A percentile compares a stretch with the other conserved stretches of the same genome.
Conservation (phyloP, 495 filamentous ascomycete genomes). For the Xylaria castorea region DNA sequence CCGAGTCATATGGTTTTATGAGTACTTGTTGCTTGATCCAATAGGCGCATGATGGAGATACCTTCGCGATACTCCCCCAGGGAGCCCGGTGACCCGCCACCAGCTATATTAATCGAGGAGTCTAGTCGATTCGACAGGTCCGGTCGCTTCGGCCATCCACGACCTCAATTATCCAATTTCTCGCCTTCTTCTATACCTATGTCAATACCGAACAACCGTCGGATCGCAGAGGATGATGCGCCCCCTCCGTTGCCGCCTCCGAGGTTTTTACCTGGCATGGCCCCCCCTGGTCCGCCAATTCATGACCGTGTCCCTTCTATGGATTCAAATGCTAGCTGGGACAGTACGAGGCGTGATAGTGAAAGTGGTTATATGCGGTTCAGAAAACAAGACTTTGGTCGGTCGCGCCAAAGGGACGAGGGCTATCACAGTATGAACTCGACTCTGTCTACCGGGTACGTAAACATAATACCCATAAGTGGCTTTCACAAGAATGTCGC, state of each 20-base stretch:
- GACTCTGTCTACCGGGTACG: slow-evolving; percentile 40
- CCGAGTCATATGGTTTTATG: slow-evolving; percentile 17
- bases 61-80: slow-evolving; percentile 53
- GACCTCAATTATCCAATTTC: slow-evolving; percentile 53
- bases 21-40: neutral
- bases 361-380: slow-evolving; percentile 33
- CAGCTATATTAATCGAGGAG: slow-evolving; percentile 62
- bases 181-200: slow-evolving; percentile 56
- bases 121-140: slow-evolving; percentile 57
- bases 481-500: neutral
- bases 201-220: slow-evolving; percentile 50
- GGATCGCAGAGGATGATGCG: slow-evolving; percentile 45
- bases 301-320: slow-evolving; percentile 40
- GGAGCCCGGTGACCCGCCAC: slow-evolving; percentile 45
- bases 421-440: slow-evolving; percentile 44
- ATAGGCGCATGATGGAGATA: slow-evolving; percentile 58
- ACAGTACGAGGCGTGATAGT: slow-evolving; percentile 34
- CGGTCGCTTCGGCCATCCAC: slow-evolving; percentile 54
- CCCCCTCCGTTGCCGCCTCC: slow-evolving; percentile 61
- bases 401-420: slow-evolving; percentile 38
- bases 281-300: slow-evolving; percentile 29
- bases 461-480: slow-evolving; percentile 14
- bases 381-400: slow-evolving; percentile 34
- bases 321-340: slow-evolving; percentile 39
- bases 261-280: slow-evolving; percentile 47